Evolutionary conservation across 345 rosid species (phyloP).

Genomic region (Cardamine chenopodiifolia): DNA sequence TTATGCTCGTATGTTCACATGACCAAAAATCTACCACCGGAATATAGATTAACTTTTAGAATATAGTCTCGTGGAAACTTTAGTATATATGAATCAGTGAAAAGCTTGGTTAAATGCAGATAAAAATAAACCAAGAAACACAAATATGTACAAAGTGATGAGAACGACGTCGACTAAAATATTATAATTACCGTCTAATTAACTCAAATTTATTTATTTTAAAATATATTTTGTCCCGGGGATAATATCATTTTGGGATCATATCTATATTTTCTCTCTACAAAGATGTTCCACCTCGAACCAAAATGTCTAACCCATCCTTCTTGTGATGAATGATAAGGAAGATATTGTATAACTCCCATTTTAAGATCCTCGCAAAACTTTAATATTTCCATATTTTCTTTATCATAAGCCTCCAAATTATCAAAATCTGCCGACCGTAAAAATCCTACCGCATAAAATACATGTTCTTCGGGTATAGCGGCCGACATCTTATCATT

Average conservation of each 20-base stretch:
- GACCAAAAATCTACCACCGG: constrained; percentile 3
- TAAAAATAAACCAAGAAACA: background rate
- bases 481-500: constrained; percentile 68
- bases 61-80: background rate
- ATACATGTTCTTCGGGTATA: constrained; percentile 76
- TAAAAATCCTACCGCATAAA: constrained; percentile 85
- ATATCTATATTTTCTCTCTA: constrained; percentile 58
- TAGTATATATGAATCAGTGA: background rate
- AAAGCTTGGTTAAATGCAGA: background rate
- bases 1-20: too few species aligned
- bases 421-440: constrained; percentile 61
- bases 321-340: constrained; percentile 48
- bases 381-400: constrained; percentile 57
- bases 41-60: background rate
- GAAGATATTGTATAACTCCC: constrained; percentile 67
- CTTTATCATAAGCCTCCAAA: constrained; percentile 58
- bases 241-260: constrained; percentile 87
- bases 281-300: constrained; percentile 64
- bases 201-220: constrained; percentile 35
- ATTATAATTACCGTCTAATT: constrained; percentile 2
- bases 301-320: constrained; percentile 83
- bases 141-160: constrained; percentile 1
- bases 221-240: constrained; percentile 85
- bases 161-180: background rate
- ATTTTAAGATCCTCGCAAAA: constrained; percentile 63